Conservation (phyloP, 2,329 filamentous ascomycete genomes). For the Monosporascus sp. region DNA sequence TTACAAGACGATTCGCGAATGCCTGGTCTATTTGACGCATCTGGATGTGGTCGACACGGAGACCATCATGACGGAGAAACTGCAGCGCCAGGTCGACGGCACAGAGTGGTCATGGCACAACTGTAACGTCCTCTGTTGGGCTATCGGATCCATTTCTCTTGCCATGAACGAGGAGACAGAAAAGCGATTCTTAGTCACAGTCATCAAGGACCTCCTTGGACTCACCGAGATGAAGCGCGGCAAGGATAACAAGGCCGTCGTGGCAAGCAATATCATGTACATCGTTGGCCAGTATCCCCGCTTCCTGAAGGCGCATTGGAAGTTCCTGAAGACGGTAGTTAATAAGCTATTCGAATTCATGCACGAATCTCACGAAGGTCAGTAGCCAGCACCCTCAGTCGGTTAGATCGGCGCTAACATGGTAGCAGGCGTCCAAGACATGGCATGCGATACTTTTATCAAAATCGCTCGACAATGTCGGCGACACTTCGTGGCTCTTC, state of each 20-base stretch:
- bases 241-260: slow-evolving; percentile 98
- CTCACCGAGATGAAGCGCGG: slow-evolving; percentile 98
- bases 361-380: slow-evolving; percentile 97
- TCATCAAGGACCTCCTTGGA: slow-evolving; percentile 95
- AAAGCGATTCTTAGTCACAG: slow-evolving; percentile 95
- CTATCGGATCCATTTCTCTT: slow-evolving; percentile 95
- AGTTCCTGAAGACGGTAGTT: slow-evolving; percentile 98
- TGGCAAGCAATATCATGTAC: slow-evolving; percentile 99
- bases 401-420: slow-evolving; percentile 19
- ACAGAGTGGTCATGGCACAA: slow-evolving; percentile 99
- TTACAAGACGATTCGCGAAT: slow-evolving; percentile 98
- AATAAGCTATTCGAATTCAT: slow-evolving; percentile 99
- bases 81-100: slow-evolving; percentile 90
- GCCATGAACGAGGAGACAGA: slow-evolving; percentile 99
- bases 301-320: slow-evolving; percentile 98
- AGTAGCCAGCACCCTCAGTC: slow-evolving; percentile 19
- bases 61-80: slow-evolving; percentile 98
- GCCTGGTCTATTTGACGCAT: slow-evolving; percentile 94
- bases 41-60: slow-evolving; percentile 96
- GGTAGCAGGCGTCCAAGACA: slow-evolving; percentile 80
- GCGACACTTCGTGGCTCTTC: slow-evolving; percentile 91
- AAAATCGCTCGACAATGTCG: slow-evolving; percentile 99
- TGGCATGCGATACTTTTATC: slow-evolving; percentile 99
- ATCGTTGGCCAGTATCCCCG: slow-evolving; percentile 98
- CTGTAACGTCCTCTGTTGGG: slow-evolving; percentile 99